These are phyloP conservation scores for Apophysomyces elegans DNA, from an alignment of 371 early-diverging fungal genomes.

Conservation along the genomic window DNA sequence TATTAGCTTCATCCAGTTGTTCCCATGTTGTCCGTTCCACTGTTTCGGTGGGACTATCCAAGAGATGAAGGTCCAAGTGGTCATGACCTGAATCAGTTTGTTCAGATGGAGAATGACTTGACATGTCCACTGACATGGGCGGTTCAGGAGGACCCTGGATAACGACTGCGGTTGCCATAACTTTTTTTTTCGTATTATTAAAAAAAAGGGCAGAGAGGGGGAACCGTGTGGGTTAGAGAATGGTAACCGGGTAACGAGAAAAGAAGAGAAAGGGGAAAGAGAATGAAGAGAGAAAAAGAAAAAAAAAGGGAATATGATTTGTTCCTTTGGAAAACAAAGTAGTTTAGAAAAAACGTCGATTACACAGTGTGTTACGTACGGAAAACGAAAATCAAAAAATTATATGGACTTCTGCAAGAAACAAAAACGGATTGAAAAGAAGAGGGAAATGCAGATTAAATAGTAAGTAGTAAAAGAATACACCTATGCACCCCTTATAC, in stretches of 20 bases:
- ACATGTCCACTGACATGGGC: not conserved
- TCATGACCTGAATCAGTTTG: not conserved
- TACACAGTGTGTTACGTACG: slow-evolving; percentile 7
- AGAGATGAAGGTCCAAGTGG: not conserved
- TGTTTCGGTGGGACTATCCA: not conserved
- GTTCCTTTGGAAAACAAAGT: no score
- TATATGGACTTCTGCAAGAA: not conserved
- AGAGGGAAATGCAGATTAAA: slow-evolving; percentile 3
- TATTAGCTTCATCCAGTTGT: slow-evolving; percentile 4
- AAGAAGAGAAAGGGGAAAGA: no score
- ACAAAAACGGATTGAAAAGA: not conserved
- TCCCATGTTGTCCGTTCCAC: slow-evolving; percentile 1
- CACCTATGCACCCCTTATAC: slow-evolving; percentile 6
- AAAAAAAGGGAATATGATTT: no score
- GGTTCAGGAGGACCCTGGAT: slow-evolving; percentile 1
- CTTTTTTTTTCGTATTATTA: not conserved
- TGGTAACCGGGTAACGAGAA: no score
- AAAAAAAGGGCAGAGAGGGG: not conserved
- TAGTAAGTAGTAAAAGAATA: not conserved
- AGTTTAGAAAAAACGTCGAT: no score
- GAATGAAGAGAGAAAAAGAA: no score
- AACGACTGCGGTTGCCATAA: slow-evolving; percentile 4
- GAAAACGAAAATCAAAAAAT: not conserved
- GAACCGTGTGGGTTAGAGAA: no score
- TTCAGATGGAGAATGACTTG: slow-evolving; percentile 8